phyloP scores from a whole-genome alignment of 2,329 filamentous ascomycete genomes.

The Zarea fungicola region DNA sequence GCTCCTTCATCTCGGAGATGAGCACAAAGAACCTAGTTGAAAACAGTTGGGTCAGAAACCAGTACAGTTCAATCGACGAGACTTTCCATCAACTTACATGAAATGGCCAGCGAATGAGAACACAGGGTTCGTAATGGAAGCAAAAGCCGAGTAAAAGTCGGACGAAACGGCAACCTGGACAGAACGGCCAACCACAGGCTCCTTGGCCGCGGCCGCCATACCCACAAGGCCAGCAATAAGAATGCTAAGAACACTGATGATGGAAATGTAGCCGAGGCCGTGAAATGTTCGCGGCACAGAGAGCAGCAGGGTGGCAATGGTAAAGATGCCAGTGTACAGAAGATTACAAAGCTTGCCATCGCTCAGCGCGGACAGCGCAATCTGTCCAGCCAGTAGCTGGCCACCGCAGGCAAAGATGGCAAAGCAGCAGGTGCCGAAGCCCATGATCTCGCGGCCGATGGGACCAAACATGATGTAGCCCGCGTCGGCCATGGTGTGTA shows the following conservation, averaged over 20 bases:
- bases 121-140: slow-evolving; percentile 39
- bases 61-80: neutral
- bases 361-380: slow-evolving; percentile 41
- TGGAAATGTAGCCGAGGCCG: slow-evolving; percentile 40
- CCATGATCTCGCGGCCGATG: slow-evolving; percentile 44
- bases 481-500: slow-evolving; percentile 54
- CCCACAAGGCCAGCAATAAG: slow-evolving; percentile 44
- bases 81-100: too few relatives aligned
- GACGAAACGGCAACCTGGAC: slow-evolving; percentile 33
- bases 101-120: slow-evolving; percentile 50
- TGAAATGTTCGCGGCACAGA: slow-evolving; percentile 46
- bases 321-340: slow-evolving; percentile 46
- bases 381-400: slow-evolving; percentile 46
- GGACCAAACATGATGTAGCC: slow-evolving; percentile 49
- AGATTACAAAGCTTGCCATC: slow-evolving; percentile 43
- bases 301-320: slow-evolving; percentile 40
- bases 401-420: slow-evolving; percentile 46
- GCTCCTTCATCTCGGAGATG: slow-evolving; percentile 47
- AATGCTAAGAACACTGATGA: slow-evolving; percentile 41
- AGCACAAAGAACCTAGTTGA: slow-evolving; percentile 42
- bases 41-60: neutral
- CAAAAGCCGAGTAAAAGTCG: slow-evolving; percentile 26
- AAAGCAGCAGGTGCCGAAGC: slow-evolving; percentile 45
- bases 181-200: slow-evolving; percentile 31
- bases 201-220: slow-evolving; percentile 43